Percentiles rank a stretch among this genome's conserved stretches.
Conservation (phyloP, 1,284 basidiomycete genomes). For the Tilletia setariae region DNA sequence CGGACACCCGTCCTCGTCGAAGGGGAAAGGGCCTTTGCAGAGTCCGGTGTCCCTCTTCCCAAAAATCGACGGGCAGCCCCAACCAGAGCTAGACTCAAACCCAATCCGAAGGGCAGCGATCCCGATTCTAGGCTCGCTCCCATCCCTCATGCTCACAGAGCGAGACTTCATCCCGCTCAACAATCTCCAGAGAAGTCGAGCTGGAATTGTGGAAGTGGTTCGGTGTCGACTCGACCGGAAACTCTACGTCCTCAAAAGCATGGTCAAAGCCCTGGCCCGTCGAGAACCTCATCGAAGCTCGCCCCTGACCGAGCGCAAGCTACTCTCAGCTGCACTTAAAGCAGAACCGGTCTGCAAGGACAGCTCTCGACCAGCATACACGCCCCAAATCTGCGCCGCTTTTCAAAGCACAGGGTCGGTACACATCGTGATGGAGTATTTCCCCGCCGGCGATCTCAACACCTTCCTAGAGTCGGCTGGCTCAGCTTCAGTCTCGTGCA, state of each 20-base stretch:
- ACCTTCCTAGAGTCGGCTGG: constrained; percentile 42
- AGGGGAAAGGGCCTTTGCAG: background rate
- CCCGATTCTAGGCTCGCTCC: constrained; percentile 16
- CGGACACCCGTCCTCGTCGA: background rate
- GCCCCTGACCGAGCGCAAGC: constrained; percentile 14
- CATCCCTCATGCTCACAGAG: constrained; percentile 27
- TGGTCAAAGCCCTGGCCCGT: constrained; percentile 46
- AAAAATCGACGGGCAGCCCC: background rate
- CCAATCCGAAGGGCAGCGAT: background rate
- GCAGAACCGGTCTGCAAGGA: background rate
- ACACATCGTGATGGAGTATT: constrained; percentile 52
- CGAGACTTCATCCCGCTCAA: constrained; percentile 42
- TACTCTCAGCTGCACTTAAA: background rate
- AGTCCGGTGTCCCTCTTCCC: background rate
- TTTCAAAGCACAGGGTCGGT: constrained; percentile 48
- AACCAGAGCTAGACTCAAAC: background rate
- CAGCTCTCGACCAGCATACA: constrained; percentile 17
- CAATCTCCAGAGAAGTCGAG: constrained; percentile 42
- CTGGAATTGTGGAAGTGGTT: constrained; percentile 47
- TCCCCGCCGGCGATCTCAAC: constrained; percentile 50
- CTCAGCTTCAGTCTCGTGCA: constrained; percentile 7
- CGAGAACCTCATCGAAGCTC: constrained; percentile 25
- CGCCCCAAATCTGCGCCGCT: constrained; percentile 44
- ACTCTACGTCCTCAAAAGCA: constrained; percentile 51
- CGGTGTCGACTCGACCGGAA: constrained; percentile 44